phyloP scores from a whole-genome alignment of 1,139 yeast species.

The Tardiomyces blankii region DNA sequence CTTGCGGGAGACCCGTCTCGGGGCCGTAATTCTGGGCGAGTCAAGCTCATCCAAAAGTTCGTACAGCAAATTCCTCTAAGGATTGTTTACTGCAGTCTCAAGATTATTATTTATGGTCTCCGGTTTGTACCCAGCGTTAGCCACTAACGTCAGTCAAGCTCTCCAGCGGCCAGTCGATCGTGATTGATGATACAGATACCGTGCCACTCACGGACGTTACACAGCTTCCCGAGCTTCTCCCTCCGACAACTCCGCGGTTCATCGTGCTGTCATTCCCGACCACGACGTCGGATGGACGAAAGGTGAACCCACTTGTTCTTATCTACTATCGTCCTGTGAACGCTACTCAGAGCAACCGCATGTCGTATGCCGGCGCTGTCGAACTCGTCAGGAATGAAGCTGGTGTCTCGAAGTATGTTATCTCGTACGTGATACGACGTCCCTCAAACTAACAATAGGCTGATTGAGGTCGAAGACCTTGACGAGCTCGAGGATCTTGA shows the following conservation, averaged over 20 bases:
- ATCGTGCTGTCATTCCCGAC: constrained; percentile 70
- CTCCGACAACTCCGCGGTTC: constrained; percentile 73
- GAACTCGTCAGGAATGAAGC: constrained; percentile 70
- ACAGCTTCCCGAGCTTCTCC: constrained; percentile 61
- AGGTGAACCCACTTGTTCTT: constrained; percentile 62
- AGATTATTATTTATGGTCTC: too few species aligned
- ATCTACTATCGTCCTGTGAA: constrained; percentile 83
- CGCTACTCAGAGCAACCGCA: constrained; percentile 62
- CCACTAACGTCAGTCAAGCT: constrained; percentile 1
- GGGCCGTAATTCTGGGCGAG: constrained; percentile 2
- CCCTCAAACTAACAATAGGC: constrained; percentile 6
- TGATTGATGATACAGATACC: constrained; percentile 15
- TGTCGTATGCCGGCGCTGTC: constrained; percentile 86
- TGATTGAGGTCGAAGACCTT: constrained; percentile 20
- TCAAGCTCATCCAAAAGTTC: too few species aligned
- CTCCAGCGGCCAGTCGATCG: constrained; percentile 9
- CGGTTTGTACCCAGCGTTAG: constrained; percentile 8
- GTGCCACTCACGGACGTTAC: constrained; percentile 28
- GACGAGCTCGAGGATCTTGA: constrained; percentile 22
- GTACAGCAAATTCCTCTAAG: too few species aligned
- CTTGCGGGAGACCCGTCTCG: not conserved
- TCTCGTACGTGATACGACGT: constrained; percentile 21
- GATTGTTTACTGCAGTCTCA: too few species aligned
- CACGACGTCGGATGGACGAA: constrained; percentile 58
- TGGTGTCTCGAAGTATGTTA: constrained; percentile 48